A percentile compares a stretch with the other conserved stretches of the same genome.
Conservation (phyloP, 2,329 filamentous ascomycete genomes). For the Canariomyces notabilis region DNA sequence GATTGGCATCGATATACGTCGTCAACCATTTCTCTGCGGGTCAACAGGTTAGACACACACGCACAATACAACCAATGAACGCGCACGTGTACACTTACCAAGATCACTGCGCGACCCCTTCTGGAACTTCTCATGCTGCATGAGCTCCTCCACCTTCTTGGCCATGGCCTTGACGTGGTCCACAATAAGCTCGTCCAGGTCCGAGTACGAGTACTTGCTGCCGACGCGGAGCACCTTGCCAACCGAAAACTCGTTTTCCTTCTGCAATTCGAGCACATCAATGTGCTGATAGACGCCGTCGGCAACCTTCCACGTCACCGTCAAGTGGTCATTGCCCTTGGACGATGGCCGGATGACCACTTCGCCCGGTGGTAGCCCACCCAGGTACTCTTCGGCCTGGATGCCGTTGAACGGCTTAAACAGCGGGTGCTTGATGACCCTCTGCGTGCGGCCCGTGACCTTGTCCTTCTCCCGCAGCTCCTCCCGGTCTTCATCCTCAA, state of each 20-base stretch:
- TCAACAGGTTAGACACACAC: constrained; percentile 23
- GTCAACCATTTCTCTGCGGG: constrained; percentile 77
- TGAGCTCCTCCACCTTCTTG: constrained; percentile 94
- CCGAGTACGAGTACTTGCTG: constrained; percentile 85
- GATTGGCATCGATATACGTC: constrained; percentile 94
- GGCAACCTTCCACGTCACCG: constrained; percentile 96
- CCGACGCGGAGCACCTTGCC: constrained; percentile 80
- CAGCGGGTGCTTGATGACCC: constrained; percentile 95
- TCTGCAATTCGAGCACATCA: constrained; percentile 92
- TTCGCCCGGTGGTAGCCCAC: constrained; percentile 78
- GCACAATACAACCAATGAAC: neutral
- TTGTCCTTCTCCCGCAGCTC: constrained; percentile 82
- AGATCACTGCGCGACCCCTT: constrained; percentile 72
- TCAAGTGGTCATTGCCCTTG: constrained; percentile 90
- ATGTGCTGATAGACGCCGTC: constrained; percentile 97
- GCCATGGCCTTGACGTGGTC: constrained; percentile 97
- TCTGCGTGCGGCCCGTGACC: constrained; percentile 75
- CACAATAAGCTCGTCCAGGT: constrained; percentile 95
- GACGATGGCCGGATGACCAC: constrained; percentile 93
- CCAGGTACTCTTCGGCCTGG: constrained; percentile 90
- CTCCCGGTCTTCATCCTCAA: constrained; percentile 78
- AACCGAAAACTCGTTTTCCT: constrained; percentile 93
- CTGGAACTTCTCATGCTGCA: constrained; percentile 91
- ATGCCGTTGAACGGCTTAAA: constrained; percentile 90
- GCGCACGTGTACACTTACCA: constrained; percentile 54